Base-by-base conservation (phyloP, 495 filamentous ascomycete genomes). In the Penicillium soppii region DNA sequence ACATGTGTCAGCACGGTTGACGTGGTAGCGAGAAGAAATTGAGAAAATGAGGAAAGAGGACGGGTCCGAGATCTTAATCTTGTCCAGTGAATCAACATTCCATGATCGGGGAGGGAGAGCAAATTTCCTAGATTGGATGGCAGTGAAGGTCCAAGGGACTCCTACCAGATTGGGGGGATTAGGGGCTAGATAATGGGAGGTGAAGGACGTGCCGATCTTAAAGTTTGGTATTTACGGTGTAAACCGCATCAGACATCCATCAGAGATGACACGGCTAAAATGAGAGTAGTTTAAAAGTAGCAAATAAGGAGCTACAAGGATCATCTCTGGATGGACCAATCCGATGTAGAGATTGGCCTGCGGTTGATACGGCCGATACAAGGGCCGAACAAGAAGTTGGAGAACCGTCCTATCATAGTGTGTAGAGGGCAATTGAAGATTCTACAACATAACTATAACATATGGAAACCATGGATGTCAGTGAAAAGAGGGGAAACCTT, bases 261-360 rank as follows among this genome's bases (percentile, higher is more conserved):
- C 48, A 54, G 44, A 49, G 46, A 51, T 45, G 46, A 59, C 47
- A 52, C 56, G 62, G 55, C 54, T n/a, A n/a, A n/a, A n/a, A n/a
- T n/a, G n/a, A n/a, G n/a, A n/a, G n/a, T n/a, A n/a, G n/a, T n/a
- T 51, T 57, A 32, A 52, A 60, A 52, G 47, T 37, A 47, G 42
- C 48, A 65, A 56, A 63, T 62, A 47, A 57, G 44, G 59, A 63
- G 53, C 53, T 53, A 35, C 59, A 55, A 52, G 51, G 62, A 53
- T 55, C 25, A 61, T 57, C 50, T 56, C 16, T 38, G 26, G 27
- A 30, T 54, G 53, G 52, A 43, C 53, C 53, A 65, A 65, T 65
- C 55, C 44, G 37, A 47, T 50, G 47, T 36, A 22, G 19, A 44
- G 29, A 47, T 52, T 56, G 43, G 35, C 37, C 42, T 54, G 48